A percentile compares a stretch with the other conserved stretches of the same genome.
These are phyloP conservation scores for Coniferiporia sulphurascens DNA, from an alignment of 1,284 basidiomycete genomes.

Conservation along the genomic window DNA sequence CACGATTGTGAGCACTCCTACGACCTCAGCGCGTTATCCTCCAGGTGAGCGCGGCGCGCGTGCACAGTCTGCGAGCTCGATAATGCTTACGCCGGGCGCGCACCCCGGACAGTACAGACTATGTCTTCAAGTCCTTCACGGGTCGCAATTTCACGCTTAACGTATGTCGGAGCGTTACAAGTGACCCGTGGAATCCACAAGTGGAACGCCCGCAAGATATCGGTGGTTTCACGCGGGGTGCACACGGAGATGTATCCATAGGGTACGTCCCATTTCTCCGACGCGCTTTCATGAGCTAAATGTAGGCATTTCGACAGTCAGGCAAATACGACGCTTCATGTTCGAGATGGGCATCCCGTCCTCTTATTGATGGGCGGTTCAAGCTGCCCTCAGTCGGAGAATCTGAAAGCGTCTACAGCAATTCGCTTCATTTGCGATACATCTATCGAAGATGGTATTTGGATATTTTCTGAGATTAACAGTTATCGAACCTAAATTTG, in stretches of 20 bases:
- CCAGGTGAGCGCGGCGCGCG: slow-evolving; percentile 36
- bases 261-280: slow-evolving; percentile 44
- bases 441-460: slow-evolving; percentile 43
- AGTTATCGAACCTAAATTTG: too few relatives aligned
- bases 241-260: slow-evolving; percentile 64
- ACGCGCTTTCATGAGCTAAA: neutral
- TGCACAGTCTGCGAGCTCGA: neutral
- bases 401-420: slow-evolving; percentile 51
- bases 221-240: slow-evolving; percentile 56
- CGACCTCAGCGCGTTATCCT: slow-evolving; percentile 54
- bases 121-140: slow-evolving; percentile 43
- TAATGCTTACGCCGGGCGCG: neutral
- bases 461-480: too few relatives aligned
- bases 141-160: slow-evolving; percentile 52
- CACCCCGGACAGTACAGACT: slow-evolving; percentile 50
- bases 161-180: slow-evolving; percentile 52
- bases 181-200: slow-evolving; percentile 53
- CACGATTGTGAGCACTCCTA: slow-evolving; percentile 47
- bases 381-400: slow-evolving; percentile 43
- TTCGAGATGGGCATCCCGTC: slow-evolving; percentile 42
- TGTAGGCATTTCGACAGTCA: slow-evolving; percentile 34
- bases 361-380: slow-evolving; percentile 58
- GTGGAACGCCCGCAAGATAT: slow-evolving; percentile 50
- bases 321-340: slow-evolving; percentile 53
- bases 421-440: slow-evolving; percentile 69